Conservation (phyloP, 176 grass and related monocot species). For the Microstegium vimineum region DNA sequence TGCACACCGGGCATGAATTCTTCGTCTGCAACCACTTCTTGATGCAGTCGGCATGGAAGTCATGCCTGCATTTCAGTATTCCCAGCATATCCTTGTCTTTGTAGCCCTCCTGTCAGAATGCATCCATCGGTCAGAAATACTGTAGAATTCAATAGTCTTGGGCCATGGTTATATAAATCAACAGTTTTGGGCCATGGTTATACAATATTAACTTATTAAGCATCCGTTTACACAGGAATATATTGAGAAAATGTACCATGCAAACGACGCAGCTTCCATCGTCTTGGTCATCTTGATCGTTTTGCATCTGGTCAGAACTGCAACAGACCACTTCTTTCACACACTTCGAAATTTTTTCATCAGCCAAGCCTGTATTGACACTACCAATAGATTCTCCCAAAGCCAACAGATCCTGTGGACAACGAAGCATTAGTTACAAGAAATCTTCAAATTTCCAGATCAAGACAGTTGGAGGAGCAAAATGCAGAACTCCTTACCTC, state of each 20-base stretch:
- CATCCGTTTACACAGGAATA: background rate
- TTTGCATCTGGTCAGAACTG: conserved; percentile 29
- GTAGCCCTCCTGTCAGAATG: conserved; percentile 65
- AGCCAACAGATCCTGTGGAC: conserved; percentile 70
- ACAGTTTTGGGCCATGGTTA: too few relatives aligned
- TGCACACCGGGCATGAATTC: conserved; percentile 90
- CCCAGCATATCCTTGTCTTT: conserved; percentile 58
- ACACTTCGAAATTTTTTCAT: conserved; percentile 58
- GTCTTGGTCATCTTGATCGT: conserved; percentile 48
- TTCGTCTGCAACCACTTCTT: conserved; percentile 86
- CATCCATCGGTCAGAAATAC: background rate
- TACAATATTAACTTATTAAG: background rate
- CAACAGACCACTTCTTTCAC: conserved; percentile 61
- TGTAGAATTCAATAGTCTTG: background rate
- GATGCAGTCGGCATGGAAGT: conserved; percentile 73
- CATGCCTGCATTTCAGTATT: conserved; percentile 58
- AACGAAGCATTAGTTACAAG: background rate
- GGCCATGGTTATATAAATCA: background rate
- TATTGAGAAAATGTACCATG: conserved; percentile 47
- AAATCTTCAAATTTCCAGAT: background rate
- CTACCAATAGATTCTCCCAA: conserved; percentile 82
- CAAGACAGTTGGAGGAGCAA: background rate
- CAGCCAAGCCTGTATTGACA: conserved; percentile 62
- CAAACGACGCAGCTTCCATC: conserved; percentile 71
- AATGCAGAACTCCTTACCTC: conserved; percentile 46